These are phyloP conservation scores for Pythium dissimile DNA, from an alignment of 352 stramenopile genomes.

Conservation along the genomic window DNA sequence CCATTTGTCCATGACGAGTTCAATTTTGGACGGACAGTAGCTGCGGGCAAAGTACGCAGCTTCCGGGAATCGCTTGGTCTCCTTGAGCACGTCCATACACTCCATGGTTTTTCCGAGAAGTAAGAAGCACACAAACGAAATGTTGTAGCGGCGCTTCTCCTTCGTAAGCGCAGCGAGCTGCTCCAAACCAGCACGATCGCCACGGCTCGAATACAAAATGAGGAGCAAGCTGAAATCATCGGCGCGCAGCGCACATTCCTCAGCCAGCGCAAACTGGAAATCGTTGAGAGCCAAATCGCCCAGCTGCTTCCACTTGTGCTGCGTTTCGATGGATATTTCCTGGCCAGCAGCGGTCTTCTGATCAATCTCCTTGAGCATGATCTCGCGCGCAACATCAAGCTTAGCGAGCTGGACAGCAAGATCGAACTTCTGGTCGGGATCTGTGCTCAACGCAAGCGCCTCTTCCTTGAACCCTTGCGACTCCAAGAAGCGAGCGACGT, in stretches of 20 bases:
- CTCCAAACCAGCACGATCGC: conserved; percentile 91
- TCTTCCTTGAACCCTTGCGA: conserved; percentile 99
- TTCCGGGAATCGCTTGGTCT: conserved; percentile 95
- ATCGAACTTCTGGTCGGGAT: conserved; percentile 98
- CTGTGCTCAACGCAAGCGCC: conserved; percentile 90
- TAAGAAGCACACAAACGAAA: conserved; percentile 96
- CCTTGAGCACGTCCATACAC: conserved; percentile 94
- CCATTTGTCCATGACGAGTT: conserved; percentile 96
- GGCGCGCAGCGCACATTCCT: conserved; percentile 93
- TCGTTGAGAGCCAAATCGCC: conserved; percentile 92
- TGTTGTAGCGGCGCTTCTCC: conserved; percentile 91
- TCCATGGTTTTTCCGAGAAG: conserved; percentile 94
- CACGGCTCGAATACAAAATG: conserved; percentile 95
- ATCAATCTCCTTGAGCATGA: conserved; percentile 91
- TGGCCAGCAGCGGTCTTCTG: conserved; percentile 36
- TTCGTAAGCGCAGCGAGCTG: conserved; percentile 86
- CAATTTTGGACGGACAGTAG: conserved; percentile 95
- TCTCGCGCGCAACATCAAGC: conserved; percentile 92
- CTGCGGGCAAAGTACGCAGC: conserved; percentile 98
- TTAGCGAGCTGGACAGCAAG: conserved; percentile 96
- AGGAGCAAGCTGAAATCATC: conserved; percentile 96
- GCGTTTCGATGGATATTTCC: conserved; percentile 94
- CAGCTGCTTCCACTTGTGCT: conserved; percentile 98
- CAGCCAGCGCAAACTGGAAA: conserved; percentile 92
- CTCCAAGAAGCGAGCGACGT: conserved; percentile 94